Percentiles rank a stretch among this genome's conserved stretches.
Evolutionary conservation across 352 stramenopile species (phyloP).

Genomic region (Globisporangium alternatum): DNA sequence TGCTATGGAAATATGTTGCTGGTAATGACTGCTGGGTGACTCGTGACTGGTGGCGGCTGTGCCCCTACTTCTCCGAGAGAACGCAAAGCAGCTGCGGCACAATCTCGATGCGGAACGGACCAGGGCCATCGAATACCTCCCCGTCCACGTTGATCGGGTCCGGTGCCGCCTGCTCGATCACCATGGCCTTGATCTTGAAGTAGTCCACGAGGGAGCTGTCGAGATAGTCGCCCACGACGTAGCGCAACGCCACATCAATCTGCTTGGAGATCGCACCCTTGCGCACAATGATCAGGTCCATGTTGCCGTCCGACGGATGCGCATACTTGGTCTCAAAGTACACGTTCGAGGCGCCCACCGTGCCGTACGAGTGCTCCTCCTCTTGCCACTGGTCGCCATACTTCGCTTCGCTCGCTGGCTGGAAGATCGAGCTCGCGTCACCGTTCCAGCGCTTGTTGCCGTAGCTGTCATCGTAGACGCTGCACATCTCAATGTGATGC

Average conservation of each 20-base stretch:
- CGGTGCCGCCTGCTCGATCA: conserved; percentile 58
- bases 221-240: conserved; percentile 53
- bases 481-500: conserved; percentile 74
- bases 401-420: conserved; percentile 55
- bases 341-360: conserved; percentile 67
- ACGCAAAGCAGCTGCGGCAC: conserved; percentile 68
- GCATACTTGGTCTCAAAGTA: conserved; percentile 82
- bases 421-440: conserved; percentile 55
- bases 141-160: conserved; percentile 78
- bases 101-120: conserved; percentile 70
- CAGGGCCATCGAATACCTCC: conserved; percentile 59
- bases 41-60: not conserved
- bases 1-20: not conserved
- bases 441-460: conserved; percentile 55
- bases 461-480: conserved; percentile 65
- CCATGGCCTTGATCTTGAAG: conserved; percentile 75
- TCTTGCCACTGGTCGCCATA: conserved; percentile 52
- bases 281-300: conserved; percentile 73
- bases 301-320: conserved; percentile 75
- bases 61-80: conserved; percentile 72
- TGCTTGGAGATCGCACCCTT: conserved; percentile 45
- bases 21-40: not conserved
- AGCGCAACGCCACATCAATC: conserved; percentile 49
- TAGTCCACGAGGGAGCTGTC: conserved; percentile 61
- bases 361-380: conserved; percentile 49